Evolutionary conservation across 495 filamentous ascomycete species (phyloP).

Genomic region (Emericellopsis terricola): DNA sequence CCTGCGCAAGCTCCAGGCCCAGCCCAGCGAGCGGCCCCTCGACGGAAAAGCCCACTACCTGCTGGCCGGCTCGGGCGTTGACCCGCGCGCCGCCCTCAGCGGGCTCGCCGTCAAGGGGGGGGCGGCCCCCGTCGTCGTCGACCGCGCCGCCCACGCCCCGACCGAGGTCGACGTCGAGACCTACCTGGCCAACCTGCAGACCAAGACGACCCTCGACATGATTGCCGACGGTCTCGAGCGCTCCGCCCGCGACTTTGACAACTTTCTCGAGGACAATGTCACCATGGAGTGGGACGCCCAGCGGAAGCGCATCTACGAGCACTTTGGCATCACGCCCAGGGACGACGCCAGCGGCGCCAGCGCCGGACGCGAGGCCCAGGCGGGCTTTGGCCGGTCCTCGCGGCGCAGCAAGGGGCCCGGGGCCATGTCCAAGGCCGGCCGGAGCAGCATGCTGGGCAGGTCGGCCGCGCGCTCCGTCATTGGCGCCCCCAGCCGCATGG

Average conservation of each 20-base stretch:
- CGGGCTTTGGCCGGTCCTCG: conserved; percentile 32
- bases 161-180: conserved; percentile 62
- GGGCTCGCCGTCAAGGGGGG: conserved; percentile 24
- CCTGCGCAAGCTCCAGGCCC: conserved; percentile 56
- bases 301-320: conserved; percentile 78
- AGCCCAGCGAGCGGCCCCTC: conserved; percentile 24
- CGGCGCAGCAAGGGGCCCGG: conserved; percentile 27
- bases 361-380: conserved; percentile 38
- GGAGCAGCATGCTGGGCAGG: conserved; percentile 41
- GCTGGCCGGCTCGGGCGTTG: conserved; percentile 75
- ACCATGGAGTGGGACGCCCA: conserved; percentile 92
- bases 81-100: conserved; percentile 57
- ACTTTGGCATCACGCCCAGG: conserved; percentile 72
- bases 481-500: conserved; percentile 47
- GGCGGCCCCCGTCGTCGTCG: conserved; percentile 13
- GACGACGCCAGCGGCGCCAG: conserved; percentile 26
- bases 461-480: conserved; percentile 67
- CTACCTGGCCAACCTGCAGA: conserved; percentile 67
- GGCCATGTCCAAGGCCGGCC: conserved; percentile 14
- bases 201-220: conserved; percentile 80
- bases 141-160: conserved; percentile 4
- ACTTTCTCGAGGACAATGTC: conserved; percentile 83
- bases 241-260: conserved; percentile 76
- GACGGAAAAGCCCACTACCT: conserved; percentile 70
- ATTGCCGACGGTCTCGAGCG: conserved; percentile 74